Evolutionary conservation across 257 asterid species (phyloP), one percentile per base, ranked within the genome.

Genomic region (Nicotiana benthamiana): DNA sequence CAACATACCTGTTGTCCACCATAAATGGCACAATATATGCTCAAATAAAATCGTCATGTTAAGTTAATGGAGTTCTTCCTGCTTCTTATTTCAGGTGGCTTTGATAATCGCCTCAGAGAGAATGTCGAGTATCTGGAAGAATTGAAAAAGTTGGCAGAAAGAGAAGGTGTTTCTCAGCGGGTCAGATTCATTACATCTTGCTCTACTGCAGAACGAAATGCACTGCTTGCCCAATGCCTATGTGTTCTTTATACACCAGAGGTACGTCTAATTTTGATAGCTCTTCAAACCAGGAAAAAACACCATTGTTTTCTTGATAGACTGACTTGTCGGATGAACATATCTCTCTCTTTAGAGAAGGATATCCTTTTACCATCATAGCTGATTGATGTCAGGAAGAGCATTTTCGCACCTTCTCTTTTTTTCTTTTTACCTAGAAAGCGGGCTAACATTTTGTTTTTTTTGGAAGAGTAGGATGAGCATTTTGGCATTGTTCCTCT

Each of bases 401-500:
- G 16, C 16, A 46, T 46, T 1, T 74, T 9, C 16, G 2, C 48
- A 2, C 51, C 61, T 15, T 43, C 26, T 46, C 24, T 6, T 15
- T 1, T 79, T 10, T n/a, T 78, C 12, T 62, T 61, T 30, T 32
- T 30, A 20, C 5, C 9, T 40, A 17, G 56, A 34, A 36, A 36
- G 43, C 43, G 43, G 43, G 9, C 43, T 34, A 34, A 36, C 43
- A 36, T 36, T 32, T 12, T 18, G n/a, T 79, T 46, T 61, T 79
- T 59, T 3, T 12, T 7, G 78, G 36, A 72, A 1, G 60, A 46
- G 72, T 81, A 94, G 98, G 97, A 94, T 32, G 99, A 96, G 80
- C 99, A 96, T 88, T 96, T 96, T 24, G 99, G 99, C 53, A 96
- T 96, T 28, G 99, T 96, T 76, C 99, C 99, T 62, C 16, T 96